Base-by-base conservation (phyloP, 1,284 basidiomycete genomes). In the Tremellales sp. region DNA sequence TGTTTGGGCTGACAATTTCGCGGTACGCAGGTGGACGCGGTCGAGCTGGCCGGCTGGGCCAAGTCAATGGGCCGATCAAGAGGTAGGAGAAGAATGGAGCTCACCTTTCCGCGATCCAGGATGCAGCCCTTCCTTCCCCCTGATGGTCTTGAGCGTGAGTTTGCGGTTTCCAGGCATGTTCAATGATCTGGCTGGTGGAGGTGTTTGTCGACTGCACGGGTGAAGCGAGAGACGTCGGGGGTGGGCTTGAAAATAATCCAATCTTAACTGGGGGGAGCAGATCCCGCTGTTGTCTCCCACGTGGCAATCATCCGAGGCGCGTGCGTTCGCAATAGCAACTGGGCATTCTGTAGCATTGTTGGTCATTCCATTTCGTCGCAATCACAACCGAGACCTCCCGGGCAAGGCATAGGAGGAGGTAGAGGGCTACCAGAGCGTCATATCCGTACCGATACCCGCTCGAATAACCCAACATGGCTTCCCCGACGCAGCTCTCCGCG, bases 31-130 rank as follows among this genome's bases (percentile, higher is more conserved):
- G 42, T 84, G 79, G 43, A 81, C 79, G 29, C 88, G 80, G 16
- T 80, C 77, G 9, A 91, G 76, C 65, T 91, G 89, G 16, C 79
- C 81, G 2, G 90, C 89, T 76, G 46, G 12, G 13, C 26, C n/a
- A 18, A 26, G 44, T 29, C 4, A 34, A 14, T 12, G 19, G 14
- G 22, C 26, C 18, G 16, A 12, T 14, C 5, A 34, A 27, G 16
- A 19, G 16, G n/a, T 8, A 38, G 36, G 10, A 31, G 9, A 10
- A 16, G 16, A 13, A 14, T 26, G 3, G n/a, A 5, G 34, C 59
- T 26, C 32, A 69, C 70, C 68, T 44, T 73, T 73, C 18, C 72
- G 52, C 18, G 72, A 73, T 28, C 67, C 67, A 2, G 72, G 72
- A 51, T 73, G 72, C 19, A 72, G 54, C 9, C 60, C 60, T 24